A percentile compares a stretch with the other conserved stretches of the same genome.
Evolutionary conservation across 108 stramenopile genomes (phyloP).

Genomic region (Parmales sp.): DNA sequence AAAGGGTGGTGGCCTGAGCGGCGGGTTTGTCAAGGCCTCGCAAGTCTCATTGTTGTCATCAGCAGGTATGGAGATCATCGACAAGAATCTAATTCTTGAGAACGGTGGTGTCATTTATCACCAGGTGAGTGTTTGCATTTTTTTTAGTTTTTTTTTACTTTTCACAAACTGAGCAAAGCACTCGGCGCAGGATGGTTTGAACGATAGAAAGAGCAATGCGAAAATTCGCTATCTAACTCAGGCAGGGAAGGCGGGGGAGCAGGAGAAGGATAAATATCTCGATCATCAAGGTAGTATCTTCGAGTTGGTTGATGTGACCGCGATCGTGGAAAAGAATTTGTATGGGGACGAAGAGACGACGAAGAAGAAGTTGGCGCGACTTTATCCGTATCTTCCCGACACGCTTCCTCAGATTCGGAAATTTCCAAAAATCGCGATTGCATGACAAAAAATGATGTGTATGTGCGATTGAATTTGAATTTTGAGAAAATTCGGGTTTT

Average conservation of each 20-base stretch:
- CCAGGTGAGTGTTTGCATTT: too few species aligned
- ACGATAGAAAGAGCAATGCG: not conserved
- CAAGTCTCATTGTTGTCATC: not conserved
- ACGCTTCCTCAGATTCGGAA: not conserved
- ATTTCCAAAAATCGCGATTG: not conserved
- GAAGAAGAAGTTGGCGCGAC: not conserved
- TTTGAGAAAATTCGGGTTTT: too few species aligned
- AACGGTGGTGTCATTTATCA: not conserved
- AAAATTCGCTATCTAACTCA: not conserved
- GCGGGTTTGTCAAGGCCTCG: not conserved
- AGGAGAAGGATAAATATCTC: not conserved
- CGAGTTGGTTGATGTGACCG: not conserved
- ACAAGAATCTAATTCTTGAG: not conserved
- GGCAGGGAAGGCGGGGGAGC: not conserved
- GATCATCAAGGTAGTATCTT: not conserved
- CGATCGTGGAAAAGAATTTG: not conserved
- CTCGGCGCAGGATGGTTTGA: not conserved
- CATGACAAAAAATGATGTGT: not conserved
- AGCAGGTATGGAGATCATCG: not conserved
- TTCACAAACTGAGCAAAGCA: too few species aligned
- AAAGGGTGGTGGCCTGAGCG: not conserved
- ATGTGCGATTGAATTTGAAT: too few species aligned
- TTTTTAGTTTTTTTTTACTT: too few species aligned
- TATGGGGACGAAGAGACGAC: not conserved
- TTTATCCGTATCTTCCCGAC: not conserved